phyloP scores from a whole-genome alignment of 352 stramenopile genomes.

The Phytophthora litchii region DNA sequence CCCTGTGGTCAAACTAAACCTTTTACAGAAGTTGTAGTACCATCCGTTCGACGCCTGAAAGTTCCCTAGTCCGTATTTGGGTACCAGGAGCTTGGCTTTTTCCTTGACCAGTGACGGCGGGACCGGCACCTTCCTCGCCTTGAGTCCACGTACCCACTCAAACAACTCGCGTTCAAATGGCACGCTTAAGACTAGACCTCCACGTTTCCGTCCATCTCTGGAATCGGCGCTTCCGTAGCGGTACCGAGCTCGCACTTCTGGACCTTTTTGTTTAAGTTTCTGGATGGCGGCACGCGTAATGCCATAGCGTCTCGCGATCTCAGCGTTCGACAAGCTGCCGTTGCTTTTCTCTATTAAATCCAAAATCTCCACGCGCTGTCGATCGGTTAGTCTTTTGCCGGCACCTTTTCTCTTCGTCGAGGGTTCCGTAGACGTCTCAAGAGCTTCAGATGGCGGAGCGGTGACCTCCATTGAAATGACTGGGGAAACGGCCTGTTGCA shows the following conservation, averaged over 20 bases:
- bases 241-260: constrained; percentile 46
- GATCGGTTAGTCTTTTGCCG: constrained; percentile 51
- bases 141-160: constrained; percentile 51
- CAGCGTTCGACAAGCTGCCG: constrained; percentile 47
- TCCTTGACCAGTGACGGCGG: constrained; percentile 56
- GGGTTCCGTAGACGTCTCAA: not conserved
- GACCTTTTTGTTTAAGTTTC: constrained; percentile 49
- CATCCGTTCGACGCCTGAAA: constrained; percentile 60
- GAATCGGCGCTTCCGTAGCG: constrained; percentile 44
- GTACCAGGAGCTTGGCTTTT: constrained; percentile 54
- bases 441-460: not conserved
- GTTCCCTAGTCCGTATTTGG: constrained; percentile 44
- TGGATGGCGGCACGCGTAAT: constrained; percentile 52
- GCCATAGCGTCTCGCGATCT: constrained; percentile 50
- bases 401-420: constrained; percentile 38
- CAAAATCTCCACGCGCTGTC: constrained; percentile 55
- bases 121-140: constrained; percentile 49
- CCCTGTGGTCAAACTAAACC: constrained; percentile 43
- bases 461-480: constrained; percentile 6
- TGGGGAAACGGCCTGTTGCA: constrained; percentile 9
- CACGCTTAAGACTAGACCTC: constrained; percentile 39
- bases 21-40: constrained; percentile 61
- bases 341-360: constrained; percentile 45
- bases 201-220: constrained; percentile 46
- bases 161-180: constrained; percentile 53